These are phyloP conservation scores for Microcos paniculata DNA, from an alignment of 345 rosid species.

Conservation along the genomic window DNA sequence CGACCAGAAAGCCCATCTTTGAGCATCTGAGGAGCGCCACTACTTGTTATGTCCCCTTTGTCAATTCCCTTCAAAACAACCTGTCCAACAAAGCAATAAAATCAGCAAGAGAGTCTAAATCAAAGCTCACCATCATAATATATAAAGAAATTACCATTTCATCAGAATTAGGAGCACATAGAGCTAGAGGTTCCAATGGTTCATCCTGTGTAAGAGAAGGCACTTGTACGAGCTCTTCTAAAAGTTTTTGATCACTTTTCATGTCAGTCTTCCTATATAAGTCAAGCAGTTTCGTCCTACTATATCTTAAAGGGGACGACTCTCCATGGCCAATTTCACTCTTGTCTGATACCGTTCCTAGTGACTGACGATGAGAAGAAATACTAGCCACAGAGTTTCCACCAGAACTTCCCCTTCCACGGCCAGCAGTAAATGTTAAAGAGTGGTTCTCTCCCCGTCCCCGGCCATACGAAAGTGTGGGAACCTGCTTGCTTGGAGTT, in stretches of 20 bases:
- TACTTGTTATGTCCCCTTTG: conserved; percentile 75
- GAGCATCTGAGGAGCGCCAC: conserved; percentile 72
- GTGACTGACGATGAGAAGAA: conserved; percentile 44
- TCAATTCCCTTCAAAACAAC: conserved; percentile 76
- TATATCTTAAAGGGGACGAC: conserved; percentile 52
- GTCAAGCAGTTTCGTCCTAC: conserved; percentile 78
- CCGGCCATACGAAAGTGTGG: conserved; percentile 59
- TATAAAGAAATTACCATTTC: conserved; percentile 58
- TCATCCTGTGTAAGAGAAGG: conserved; percentile 76
- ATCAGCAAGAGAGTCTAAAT: conserved; percentile 17
- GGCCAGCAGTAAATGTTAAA: conserved; percentile 57
- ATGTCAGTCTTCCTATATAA: conserved; percentile 65
- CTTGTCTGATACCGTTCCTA: conserved; percentile 42
- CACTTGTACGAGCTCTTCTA: conserved; percentile 60
- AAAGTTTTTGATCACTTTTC: conserved; percentile 34
- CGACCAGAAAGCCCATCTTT: conserved; percentile 68
- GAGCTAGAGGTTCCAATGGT: conserved; percentile 72
- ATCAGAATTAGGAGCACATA: conserved; percentile 66
- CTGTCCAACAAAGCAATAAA: conserved; percentile 37
- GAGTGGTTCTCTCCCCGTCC: conserved; percentile 64
- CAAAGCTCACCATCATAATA: conserved; percentile 17
- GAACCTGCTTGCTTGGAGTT: conserved; percentile 61
- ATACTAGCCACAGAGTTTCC: conserved; percentile 42
- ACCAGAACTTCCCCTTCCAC: conserved; percentile 57
- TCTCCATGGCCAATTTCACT: conserved; percentile 59